phyloP scores from a whole-genome alignment of 441 rosid genomes.

The Isatis lusitanica region DNA sequence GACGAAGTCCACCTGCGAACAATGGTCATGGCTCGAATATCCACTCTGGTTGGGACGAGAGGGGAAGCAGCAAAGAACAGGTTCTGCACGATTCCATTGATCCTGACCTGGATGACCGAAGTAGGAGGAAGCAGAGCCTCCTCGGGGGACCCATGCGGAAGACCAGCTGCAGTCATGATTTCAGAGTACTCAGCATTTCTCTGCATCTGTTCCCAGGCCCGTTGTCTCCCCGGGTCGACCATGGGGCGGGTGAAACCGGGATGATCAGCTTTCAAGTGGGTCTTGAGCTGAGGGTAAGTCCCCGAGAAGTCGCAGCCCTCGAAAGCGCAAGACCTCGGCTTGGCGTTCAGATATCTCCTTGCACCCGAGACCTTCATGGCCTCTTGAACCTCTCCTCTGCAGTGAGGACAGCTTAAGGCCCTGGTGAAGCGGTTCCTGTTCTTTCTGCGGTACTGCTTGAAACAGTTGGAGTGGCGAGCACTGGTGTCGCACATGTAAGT shows the following conservation, averaged over 20 bases:
- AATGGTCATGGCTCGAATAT: neutral
- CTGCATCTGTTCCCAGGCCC: neutral
- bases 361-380: neutral
- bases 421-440: slow-evolving; percentile 1
- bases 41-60: neutral
- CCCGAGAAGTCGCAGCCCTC: slow-evolving; percentile 21
- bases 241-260: neutral
- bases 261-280: slow-evolving; percentile 15
- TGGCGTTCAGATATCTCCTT: slow-evolving; percentile 22
- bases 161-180: neutral
- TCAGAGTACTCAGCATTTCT: neutral
- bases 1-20: neutral
- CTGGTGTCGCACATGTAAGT: slow-evolving; percentile 35
- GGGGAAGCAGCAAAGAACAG: neutral
- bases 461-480: slow-evolving; percentile 34
- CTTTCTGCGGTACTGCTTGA: slow-evolving; percentile 36
- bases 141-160: neutral
- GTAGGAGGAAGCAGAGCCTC: neutral
- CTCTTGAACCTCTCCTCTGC: slow-evolving; percentile 20
- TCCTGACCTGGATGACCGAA: neutral
- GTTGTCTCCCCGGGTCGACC: neutral
- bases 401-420: slow-evolving; percentile 30
- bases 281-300: slow-evolving; percentile 12
- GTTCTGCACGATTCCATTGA: neutral
- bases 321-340: slow-evolving; percentile 14